Conservation (phyloP, 2,329 filamentous ascomycete genomes). For the Aspergillus aculeatus region DNA sequence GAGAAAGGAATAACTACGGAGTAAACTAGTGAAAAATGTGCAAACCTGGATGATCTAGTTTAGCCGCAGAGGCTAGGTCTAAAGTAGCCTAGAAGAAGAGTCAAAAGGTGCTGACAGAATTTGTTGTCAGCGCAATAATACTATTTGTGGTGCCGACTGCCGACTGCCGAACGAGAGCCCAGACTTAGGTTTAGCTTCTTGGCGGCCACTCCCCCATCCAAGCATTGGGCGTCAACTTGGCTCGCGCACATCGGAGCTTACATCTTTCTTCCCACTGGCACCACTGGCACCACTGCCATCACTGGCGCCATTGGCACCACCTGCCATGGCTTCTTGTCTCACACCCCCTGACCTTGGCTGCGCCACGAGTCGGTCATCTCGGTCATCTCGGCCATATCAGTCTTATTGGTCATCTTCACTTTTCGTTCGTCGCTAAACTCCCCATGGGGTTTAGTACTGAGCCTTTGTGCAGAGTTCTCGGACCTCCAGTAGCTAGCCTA, state of each 20-base stretch:
- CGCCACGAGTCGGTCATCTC: not conserved
- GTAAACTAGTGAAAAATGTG: not conserved
- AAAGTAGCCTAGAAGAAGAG: not conserved
- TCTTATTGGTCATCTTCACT: not conserved
- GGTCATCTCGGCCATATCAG: not conserved
- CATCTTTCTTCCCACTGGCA: not conserved
- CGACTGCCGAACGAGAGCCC: not conserved
- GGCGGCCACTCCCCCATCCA: not conserved
- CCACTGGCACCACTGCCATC: no score
- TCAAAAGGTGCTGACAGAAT: not conserved
- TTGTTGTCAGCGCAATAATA: not conserved
- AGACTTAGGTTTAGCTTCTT: not conserved
- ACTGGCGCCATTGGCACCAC: no score
- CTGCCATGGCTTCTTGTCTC: no score
- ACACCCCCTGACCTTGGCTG: not conserved
- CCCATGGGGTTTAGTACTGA: no score
- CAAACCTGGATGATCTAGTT: not conserved
- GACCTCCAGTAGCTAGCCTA: not conserved
- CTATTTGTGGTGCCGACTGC: not conserved
- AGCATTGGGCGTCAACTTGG: not conserved
- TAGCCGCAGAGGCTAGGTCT: not conserved
- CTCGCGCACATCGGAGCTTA: not conserved
- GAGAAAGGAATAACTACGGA: not conserved
- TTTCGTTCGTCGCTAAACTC: not conserved
- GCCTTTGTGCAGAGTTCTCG: not conserved